Evolutionary conservation across 139 green algal genomes (phyloP), one percentile per base, ranked within the genome.

Genomic region (Limnomonas spitsbergensis): DNA sequence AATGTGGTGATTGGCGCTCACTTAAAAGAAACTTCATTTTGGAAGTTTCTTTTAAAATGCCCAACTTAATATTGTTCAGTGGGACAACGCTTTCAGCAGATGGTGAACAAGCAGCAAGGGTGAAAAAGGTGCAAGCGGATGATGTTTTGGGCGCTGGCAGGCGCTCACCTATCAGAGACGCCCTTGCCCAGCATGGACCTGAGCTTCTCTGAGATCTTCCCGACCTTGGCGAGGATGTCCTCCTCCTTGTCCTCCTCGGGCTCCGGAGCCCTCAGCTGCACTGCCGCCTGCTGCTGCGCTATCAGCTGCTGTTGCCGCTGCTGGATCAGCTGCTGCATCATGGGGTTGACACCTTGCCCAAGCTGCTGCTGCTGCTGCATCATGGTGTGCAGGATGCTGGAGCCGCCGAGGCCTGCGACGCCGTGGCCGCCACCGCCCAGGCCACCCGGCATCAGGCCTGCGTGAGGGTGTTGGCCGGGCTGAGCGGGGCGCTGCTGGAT

Each of bases 151-250:
- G n/a, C n/a, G n/a, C n/a, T n/a, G n/a, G n/a, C n/a, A 61, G 47
- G 47, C 14, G 14, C 47, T 20, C 20, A 42, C 1, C 54, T 67
- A 9, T 47, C 53, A 24, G 40, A 20, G 20, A 47, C 39, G 27
- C 29, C n/a, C 37, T 42, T 54, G 7, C 78, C 78, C 36, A 82
- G 70, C 78, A 75, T 74, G 53, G 69, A 67, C 9, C 53, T 36
- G 20, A 82, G 69, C 69, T 73, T 73, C 53, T 78, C 69, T 53
- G n/a, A 66, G n/a, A 82, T 78, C 53, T 74, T 66, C 61, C 80
- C 66, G 53, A 80, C 69, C 69, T 71, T 40, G 27, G n/a, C 9
- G 40, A 72, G 66, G 52, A 82, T 71, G 69, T 71, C 66, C 20
- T 71, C 34, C n/a, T 38, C 53, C 53, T 26, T 70, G 47, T 34